phyloP scores from a whole-genome alignment of 352 stramenopile genomes.

The Phytophthora pseudosyringae region DNA sequence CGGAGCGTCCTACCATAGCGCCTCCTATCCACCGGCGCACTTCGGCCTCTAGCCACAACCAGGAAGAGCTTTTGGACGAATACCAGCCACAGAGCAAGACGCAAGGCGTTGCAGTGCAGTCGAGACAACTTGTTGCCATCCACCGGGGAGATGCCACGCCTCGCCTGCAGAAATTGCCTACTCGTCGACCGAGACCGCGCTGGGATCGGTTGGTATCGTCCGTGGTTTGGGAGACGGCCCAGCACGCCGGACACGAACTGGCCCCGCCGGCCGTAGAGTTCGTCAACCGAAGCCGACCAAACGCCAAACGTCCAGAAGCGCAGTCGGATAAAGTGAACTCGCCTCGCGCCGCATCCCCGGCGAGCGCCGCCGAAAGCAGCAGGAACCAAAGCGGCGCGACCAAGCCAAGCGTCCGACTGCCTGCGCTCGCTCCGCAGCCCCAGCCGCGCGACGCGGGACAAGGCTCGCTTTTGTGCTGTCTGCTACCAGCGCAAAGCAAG shows the following conservation, averaged over 20 bases:
- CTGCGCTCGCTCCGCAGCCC: conserved; percentile 2
- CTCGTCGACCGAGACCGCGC: conserved; percentile 9
- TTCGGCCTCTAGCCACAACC: background rate
- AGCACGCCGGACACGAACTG: background rate
- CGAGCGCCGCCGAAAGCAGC: background rate
- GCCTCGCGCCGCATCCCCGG: background rate
- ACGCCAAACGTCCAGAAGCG: background rate
- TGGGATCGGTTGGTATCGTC: conserved; percentile 17
- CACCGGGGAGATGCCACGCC: conserved; percentile 2
- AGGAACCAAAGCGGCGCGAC: background rate
- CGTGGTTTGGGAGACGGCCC: conserved; percentile 22
- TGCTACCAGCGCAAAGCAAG: conserved; percentile 36
- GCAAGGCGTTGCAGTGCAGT: conserved; percentile 8
- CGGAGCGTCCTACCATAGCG: conserved; percentile 24
- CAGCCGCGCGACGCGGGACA: background rate
- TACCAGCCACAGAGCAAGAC: background rate
- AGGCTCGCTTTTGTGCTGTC: conserved; percentile 35
- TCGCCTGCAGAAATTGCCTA: conserved; percentile 9
- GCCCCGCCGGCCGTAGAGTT: conserved; percentile 28
- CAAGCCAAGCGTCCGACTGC: conserved; percentile 3
- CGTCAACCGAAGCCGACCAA: conserved; percentile 7
- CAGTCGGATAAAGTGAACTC: conserved; percentile 9
- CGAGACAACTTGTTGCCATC: conserved; percentile 26
- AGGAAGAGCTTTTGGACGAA: conserved; percentile 3
- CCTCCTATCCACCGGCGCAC: conserved; percentile 14